Base-by-base conservation (phyloP, 1,139 yeast genomes). In the Taphrina confusa region DNA sequence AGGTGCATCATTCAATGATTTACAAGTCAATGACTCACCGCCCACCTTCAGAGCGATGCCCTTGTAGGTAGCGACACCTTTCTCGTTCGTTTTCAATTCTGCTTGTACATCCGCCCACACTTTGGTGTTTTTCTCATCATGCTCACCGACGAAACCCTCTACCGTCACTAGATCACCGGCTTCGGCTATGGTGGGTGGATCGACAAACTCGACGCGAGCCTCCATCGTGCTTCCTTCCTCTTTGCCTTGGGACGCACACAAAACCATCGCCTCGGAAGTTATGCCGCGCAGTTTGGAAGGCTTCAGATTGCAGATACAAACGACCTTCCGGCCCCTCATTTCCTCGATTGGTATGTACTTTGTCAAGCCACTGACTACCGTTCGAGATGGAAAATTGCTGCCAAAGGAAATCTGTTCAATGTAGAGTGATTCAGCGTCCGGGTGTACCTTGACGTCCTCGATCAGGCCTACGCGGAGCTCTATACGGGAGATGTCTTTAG, bases 321-420 rank as follows among this genome's bases (percentile, higher is more conserved):
- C 86, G 58, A 91, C 95, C 64, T 80, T 78, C 69, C 94, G 83
- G 71, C 85, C 80, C 74, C 85, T 89, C 92, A 91, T 83, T 57
- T 83, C 86, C 70, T 88, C 95, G 64, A 88, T 72, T 25, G 94
- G 83, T 67, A 86, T 79, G 74, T 83, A 81, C 66, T 84, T 83
- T 61, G 87, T 96, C 67, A 91, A 78, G 65, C 98, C 99, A 14
- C 96, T 88, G 78, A 98, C 94, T 58, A 94, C 96, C 50, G 97
- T 94, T 79, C 99, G 84, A 71, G 98, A 98, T 63, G 95, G 96
- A 70, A 87, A 95, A 66, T 79, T 91, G 70, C 92, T 98, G 66
- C 98, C 99, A 80, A 89, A 85, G 66, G 94, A 90, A 70, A 94
- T 92, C 60, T 98, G 92, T 33, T 97, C 91, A 64, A 92, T 95